Base-by-base conservation (phyloP, 208 protist species). In the Acanthamoeba healyi region DNA sequence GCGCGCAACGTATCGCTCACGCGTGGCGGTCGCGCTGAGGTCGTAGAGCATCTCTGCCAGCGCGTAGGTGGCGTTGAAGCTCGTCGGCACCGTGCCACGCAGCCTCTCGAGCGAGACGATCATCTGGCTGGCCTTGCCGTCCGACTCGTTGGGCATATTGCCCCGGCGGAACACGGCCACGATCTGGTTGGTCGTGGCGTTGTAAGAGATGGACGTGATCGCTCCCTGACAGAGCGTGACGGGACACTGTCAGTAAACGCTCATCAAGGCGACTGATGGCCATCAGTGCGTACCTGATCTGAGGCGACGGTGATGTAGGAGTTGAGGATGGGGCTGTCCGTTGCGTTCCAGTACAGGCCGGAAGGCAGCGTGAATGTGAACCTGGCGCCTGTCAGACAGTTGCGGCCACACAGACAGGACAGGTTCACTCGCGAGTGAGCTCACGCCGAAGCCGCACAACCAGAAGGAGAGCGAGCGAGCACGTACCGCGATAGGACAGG, bases 91-190 rank as follows among this genome's bases (percentile, higher is more conserved):
- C 10, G 86, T 9, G 34, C 26, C 72, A 6, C 29, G 51, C 15
- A 79, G 40, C 9, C 90, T 6, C 90, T 94, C 92, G 40, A 94
- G 38, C 58, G 61, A 63, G 40, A 94, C 17, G 22, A 56, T 29
- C 56, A 94, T 54, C 51, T 94, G 92, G 90, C 77, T 94, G 82
- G 36, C 26, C 29, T 44, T 54, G 38, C 92, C 92, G 90, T 94
- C 74, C 12, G 92, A 3, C 61, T 94, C 92, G 26, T 94, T 94
- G 34, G 92, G 92, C 92, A 94, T 94, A 49, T 94, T 94, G 34
- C 92, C 92, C n/a, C 92, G n/a, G 51, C 94, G 94, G 92, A 94
- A 94, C 14, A 36, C 9, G 26, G 14, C 19, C 14, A 12, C 29
- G 61, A 70, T 70, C 26, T 26, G 19, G 61, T 70, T 70, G 61